A percentile compares a stretch with the other conserved stretches of the same genome.
Conservation (phyloP, 2,329 filamentous ascomycete genomes). For the Botrytis cinerea region DNA sequence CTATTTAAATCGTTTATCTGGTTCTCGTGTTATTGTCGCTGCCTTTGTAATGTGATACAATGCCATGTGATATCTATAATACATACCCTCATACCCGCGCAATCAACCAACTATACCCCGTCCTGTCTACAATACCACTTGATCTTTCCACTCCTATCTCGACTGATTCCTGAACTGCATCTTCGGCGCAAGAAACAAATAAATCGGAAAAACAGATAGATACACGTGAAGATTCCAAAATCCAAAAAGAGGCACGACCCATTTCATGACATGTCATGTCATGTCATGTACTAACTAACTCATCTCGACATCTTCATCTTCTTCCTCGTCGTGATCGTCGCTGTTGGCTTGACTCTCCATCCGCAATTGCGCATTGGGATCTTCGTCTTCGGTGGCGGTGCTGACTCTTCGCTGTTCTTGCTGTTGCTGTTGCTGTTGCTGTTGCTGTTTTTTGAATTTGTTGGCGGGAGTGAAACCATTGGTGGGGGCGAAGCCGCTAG, state of each 20-base stretch:
- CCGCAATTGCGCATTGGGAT: slow-evolving; percentile 41
- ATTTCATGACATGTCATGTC: background rate
- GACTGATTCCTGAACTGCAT: background rate
- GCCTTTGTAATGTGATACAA: background rate
- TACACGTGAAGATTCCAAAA: background rate
- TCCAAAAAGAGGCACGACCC: background rate
- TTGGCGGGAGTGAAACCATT: slow-evolving; percentile 40
- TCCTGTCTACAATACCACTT: background rate
- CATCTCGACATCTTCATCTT: slow-evolving; percentile 40
- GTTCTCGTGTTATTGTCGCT: background rate
- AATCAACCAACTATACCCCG: background rate
- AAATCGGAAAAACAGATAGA: background rate
- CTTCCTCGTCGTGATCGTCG: background rate
- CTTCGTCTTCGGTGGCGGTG: slow-evolving; percentile 30
- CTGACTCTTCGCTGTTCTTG: slow-evolving; percentile 28
- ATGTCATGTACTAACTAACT: slow-evolving; percentile 27
- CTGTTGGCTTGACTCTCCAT: slow-evolving; percentile 34
- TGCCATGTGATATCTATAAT: slow-evolving; percentile 1
- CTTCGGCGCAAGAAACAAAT: background rate
- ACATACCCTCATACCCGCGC: background rate
- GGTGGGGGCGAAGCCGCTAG: background rate
- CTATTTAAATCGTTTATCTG: background rate
- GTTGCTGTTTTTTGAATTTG: slow-evolving; percentile 36
- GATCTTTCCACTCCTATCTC: background rate
- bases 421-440: slow-evolving; percentile 20